These are phyloP conservation scores for Helichrysum umbraculigerum DNA, from an alignment of 129 eudicot genomes.

Conservation along the genomic window DNA sequence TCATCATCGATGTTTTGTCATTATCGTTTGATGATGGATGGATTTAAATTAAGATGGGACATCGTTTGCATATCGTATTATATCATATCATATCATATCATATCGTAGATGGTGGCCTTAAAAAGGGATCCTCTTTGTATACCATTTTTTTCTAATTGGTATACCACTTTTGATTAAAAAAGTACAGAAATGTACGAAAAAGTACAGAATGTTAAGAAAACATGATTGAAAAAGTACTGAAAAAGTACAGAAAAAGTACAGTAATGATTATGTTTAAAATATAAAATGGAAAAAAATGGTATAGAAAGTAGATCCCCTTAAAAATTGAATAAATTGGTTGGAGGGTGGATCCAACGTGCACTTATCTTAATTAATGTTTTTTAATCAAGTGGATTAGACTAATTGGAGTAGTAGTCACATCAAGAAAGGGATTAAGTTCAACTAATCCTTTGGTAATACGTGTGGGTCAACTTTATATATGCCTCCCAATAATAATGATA, in stretches of 20 bases:
- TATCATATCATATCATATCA: background rate
- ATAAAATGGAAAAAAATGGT: no score
- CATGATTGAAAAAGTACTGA: no score
- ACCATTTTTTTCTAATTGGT: no score
- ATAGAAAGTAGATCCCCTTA: no score
- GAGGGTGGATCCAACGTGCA: constrained; percentile 5
- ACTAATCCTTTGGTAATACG: constrained; percentile 6
- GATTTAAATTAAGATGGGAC: background rate
- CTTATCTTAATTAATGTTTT: background rate
- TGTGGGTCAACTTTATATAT: background rate
- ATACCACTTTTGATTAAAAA: no score
- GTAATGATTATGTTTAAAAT: no score
- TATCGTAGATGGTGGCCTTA: constrained; percentile 7
- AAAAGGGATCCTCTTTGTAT: no score
- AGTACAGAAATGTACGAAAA: no score
- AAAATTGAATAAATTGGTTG: constrained; percentile 10
- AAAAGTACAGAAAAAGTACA: no score
- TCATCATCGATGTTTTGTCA: constrained; percentile 17
- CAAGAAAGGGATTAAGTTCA: constrained; percentile 5
- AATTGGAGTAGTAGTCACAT: constrained; percentile 12
- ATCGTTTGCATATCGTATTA: background rate
- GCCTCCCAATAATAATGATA: background rate
- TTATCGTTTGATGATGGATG: background rate
- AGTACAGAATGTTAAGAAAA: no score
- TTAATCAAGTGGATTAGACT: constrained; percentile 19